Evolutionary conservation across 768 basidiomycete species (phyloP).

Genomic region (Leccinum incarnatum): DNA sequence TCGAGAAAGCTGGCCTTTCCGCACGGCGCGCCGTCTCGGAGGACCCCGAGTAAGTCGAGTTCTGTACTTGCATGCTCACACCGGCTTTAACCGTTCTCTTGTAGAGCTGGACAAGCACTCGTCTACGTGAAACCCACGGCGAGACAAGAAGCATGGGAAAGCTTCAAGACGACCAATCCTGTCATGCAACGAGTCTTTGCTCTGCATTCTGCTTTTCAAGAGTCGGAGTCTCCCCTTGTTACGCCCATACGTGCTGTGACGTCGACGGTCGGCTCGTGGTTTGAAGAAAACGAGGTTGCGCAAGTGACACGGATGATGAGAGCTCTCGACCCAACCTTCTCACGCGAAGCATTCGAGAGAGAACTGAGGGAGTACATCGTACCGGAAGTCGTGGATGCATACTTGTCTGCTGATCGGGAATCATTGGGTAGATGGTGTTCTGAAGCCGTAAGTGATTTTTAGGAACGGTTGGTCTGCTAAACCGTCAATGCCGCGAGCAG

Average conservation of each 20-base stretch:
- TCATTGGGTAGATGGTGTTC: slow-evolving; percentile 88
- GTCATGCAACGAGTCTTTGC: slow-evolving; percentile 57
- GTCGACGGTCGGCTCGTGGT: slow-evolving; percentile 81
- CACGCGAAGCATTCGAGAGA: slow-evolving; percentile 80
- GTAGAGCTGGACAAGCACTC: slow-evolving; percentile 81
- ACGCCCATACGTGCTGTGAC: slow-evolving; percentile 80
- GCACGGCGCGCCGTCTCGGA: slow-evolving; percentile 52
- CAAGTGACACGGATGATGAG: slow-evolving; percentile 88
- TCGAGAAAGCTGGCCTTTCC: slow-evolving; percentile 80
- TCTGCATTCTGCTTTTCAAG: slow-evolving; percentile 74
- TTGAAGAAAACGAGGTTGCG: slow-evolving; percentile 98
- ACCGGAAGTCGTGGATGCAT: slow-evolving; percentile 96
- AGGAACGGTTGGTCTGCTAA: not conserved
- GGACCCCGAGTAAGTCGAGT: slow-evolving; percentile 71
- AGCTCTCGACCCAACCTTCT: slow-evolving; percentile 83
- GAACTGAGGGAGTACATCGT: slow-evolving; percentile 96
- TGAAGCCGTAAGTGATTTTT: slow-evolving; percentile 71
- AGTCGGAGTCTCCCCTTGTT: slow-evolving; percentile 90
- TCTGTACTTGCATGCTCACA: not conserved
- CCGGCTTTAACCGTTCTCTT: not conserved
- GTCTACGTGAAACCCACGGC: slow-evolving; percentile 82
- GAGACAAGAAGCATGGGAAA: slow-evolving; percentile 77
- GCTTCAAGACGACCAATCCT: slow-evolving; percentile 77
- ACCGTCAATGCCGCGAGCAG: slow-evolving; percentile 36
- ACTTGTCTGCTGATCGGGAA: slow-evolving; percentile 86